Evolutionary conservation across 164 flowering plant species (phyloP), one percentile per base, ranked within the genome.

Genomic region (Paratinospora sagittata): DNA sequence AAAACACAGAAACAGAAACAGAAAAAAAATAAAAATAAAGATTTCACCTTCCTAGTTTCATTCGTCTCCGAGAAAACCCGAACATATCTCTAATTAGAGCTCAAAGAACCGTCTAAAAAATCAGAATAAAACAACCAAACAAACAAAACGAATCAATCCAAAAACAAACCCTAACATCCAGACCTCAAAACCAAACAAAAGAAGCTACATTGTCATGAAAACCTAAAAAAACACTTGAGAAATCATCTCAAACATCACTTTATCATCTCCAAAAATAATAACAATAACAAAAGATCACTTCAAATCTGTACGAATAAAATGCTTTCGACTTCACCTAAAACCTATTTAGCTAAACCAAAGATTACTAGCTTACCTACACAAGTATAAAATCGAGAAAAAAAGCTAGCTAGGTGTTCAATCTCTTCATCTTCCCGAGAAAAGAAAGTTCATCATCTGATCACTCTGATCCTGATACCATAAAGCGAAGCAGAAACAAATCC

Each of bases 11-110:
- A 30, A 0, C 37, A 13, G 24, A 64, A 30, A 27, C 10, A 11
- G 8, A 37, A 11, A 36, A n/a, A 30, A 16, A 16, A 27, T 34
- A 37, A 36, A 21, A 64, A 52, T 8, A 14, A 65, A 66, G 55
- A 70, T 63, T 68, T 71, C 17, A 88, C 94, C 94, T 84, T 34
- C 92, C 95, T 63, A 87, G 83, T 77, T 88, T 90, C 81, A 81
- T 85, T 72, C 89, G 85, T 68, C 89, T 79, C 36, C 86, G 80
- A 14, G 90, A 83, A 68, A 89, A 86, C 37, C 89, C 87, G 36
- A 90, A 88, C 92, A 90, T 90, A 21, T 55, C 24, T n/a, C 21
- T n/a, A 52, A n/a, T 39, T 8, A 26, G 43, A 72, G 62, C 74
- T 72, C 6, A 14, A 19, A 71, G n/a, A 71, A 1, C 43, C 10